Evolutionary conservation across 177 flowering plant genomes (phyloP), one percentile per base, ranked within the genome.

Genomic region (Vitis hybrid): DNA sequence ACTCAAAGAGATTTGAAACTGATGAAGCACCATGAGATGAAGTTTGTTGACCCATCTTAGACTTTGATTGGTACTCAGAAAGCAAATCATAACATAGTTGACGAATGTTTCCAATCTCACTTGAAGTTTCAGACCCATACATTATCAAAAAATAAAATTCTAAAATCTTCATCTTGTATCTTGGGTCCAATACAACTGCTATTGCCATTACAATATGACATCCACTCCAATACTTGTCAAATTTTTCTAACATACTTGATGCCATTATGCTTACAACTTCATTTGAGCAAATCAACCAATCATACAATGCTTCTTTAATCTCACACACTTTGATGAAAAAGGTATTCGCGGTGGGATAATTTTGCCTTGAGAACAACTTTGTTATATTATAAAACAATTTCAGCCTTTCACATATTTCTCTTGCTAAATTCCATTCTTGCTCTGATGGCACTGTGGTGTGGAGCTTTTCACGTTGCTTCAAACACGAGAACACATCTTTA

Each of bases 371-470:
- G 41, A 32, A 32, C 41, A 32, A 32, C 41, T 32, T 32, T 32
- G 41, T 32, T 32, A 32, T 15, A 51, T 46, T 18, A 66, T 35
- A 66, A 66, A 66, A 66, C 2, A 58, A 9, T 51, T 66, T 66
- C 35, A 73, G 12, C 32, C 50, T 73, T 14, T 53, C 62, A 67
- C 67, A 67, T 61, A 73, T 63, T 20, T 73, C 67, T 62, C 61
- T 46, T 18, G 41, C 67, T 18, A 67, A 61, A 11, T 55, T 27
- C 67, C 67, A 67, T 1, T 73, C 72, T 3, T 35, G 55, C 24
- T 67, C 67, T 56, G 35, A 61, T 18, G 67, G 71, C 15, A 57
- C n/a, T 18, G 6, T 15, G 10, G 2, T 27, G 21, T 61, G 61
- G 4, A 32, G 52, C 1, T 32, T 32, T 5, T 32, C 41, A 32